Base-by-base conservation (phyloP, 257 asterid species). In the Gentiana dahurica region DNA sequence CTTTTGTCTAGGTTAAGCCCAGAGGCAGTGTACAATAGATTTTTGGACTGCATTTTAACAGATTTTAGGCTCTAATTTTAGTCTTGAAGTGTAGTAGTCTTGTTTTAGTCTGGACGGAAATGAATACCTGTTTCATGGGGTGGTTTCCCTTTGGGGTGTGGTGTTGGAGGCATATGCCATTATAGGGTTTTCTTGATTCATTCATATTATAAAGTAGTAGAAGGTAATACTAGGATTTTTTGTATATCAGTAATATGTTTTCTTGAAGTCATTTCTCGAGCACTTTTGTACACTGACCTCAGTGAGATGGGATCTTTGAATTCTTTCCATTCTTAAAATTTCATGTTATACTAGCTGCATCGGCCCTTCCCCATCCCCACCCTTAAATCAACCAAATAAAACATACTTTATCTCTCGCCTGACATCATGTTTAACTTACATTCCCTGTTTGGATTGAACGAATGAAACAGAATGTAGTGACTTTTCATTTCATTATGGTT, bases 21-120 rank as follows among this genome's bases (percentile, higher is more conserved):
- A 8, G 71, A 54, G 71, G 73, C 65, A 53, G 66, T 70, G 71
- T 67, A 57, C 68, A 60, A 51, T 65, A 64, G 65, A 62, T 48
- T 69, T 68, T 53, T 59, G 55, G 53, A 58, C 60, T 12, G 5
- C 51, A 37, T 56, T 62, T 69, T 58, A 43, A 53, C 59, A 69
- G 64, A 59, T 33, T 49, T 64, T 45, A 57, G 68, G 66, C 66
- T 71, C 65, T 75, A 70, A 65, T 65, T 74, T 68, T 71, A 70
- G 71, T 56, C 32, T 45, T 52, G 53, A 65, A 69, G 55, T 41
- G 65, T 64, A 51, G 54, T 61, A 35, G 36, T 45, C 36, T 4
- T 48, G 68, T 51, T 69, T 56, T 63, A 67, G 37, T 49, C 50
- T 43, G 55, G 48, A 32, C 53, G 53, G 66, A 47, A 54, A 38